Evolutionary conservation across 176 grass and related monocot species (phyloP), one percentile per base, ranked within the genome.

Genomic region (Stipa capillata): DNA sequence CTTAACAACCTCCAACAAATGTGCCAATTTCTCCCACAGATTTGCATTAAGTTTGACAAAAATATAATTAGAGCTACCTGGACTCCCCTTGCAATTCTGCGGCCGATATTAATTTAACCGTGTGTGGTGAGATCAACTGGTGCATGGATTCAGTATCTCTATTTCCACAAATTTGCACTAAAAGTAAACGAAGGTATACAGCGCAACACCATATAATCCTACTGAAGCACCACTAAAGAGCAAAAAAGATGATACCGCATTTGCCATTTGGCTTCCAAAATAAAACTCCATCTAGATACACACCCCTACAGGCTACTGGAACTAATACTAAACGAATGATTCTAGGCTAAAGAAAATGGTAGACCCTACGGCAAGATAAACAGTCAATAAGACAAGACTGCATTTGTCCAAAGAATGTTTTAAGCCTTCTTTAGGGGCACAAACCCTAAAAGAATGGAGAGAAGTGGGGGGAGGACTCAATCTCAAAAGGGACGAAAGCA

Each of bases 401-500:
- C 53, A 34, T 84, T 84, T 86, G 91, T 84, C 59, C 67, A 83
- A 91, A 92, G 82, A 85, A 92, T 77, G 91, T 77, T 83, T 83
- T 54, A 54, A 66, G 36, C 36, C 72, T 77, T 85, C 63, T 79
- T 91, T 84, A 94, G 85, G 82, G 74, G 68, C 72, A 69, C 67
- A 83, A 77, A 55, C 75, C 68, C 81, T 12, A 41, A 72, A 87
- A 52, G 48, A 88, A 90, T 85, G 87, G 72, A 86, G 82, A 65
- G 12, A 83, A 83, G 87, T 43, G 45, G 83, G 76, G 82, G 59
- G 78, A 65, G 84, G 59, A 47, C 31, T 28, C 28, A 68, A 21
- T 89, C 91, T 99, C 88, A 86, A 99, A 99, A 95, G 96, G 81
- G 71, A 58, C 79, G 82, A 95, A 99, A 93, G 96, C 73, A 13